Evolutionary conservation across 306 rosid genomes (phyloP).

Genomic region (Quercus variabilis): DNA sequence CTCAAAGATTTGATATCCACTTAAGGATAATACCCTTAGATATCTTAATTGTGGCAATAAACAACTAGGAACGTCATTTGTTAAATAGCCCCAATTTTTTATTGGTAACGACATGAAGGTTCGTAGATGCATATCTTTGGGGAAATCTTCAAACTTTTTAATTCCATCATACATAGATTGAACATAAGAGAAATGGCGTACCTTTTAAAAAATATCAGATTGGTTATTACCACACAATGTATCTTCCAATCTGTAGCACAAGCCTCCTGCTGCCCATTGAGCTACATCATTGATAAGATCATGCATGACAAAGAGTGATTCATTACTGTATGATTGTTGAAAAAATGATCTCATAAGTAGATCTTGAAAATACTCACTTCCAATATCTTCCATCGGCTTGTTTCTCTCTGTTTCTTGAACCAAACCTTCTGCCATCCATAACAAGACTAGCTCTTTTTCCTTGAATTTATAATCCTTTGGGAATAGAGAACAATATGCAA

Average conservation of each 20-base stretch:
- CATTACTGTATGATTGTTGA: background rate
- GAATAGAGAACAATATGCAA: slow-evolving; percentile 7
- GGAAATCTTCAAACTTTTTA: background rate
- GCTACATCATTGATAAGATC: slow-evolving; percentile 12
- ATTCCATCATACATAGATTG: background rate
- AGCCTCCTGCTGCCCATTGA: background rate
- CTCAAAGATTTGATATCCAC: background rate
- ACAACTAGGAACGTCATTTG: background rate
- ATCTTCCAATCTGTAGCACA: no score
- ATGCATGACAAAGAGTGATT: background rate
- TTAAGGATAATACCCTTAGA: background rate
- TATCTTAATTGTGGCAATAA: background rate
- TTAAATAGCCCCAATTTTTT: background rate
- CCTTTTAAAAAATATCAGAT: background rate
- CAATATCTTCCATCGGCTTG: background rate
- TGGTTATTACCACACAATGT: background rate
- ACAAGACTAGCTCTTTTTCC: background rate
- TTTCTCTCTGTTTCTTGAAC: background rate
- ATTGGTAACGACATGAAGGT: background rate
- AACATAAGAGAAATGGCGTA: background rate
- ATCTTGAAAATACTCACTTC: background rate
- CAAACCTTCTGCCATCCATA: background rate
- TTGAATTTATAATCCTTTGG: background rate
- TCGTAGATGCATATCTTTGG: background rate
- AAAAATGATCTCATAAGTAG: background rate